Evolutionary conservation across 495 filamentous ascomycete genomes (phyloP).

Genomic region (Hypoxylon fragiforme): DNA sequence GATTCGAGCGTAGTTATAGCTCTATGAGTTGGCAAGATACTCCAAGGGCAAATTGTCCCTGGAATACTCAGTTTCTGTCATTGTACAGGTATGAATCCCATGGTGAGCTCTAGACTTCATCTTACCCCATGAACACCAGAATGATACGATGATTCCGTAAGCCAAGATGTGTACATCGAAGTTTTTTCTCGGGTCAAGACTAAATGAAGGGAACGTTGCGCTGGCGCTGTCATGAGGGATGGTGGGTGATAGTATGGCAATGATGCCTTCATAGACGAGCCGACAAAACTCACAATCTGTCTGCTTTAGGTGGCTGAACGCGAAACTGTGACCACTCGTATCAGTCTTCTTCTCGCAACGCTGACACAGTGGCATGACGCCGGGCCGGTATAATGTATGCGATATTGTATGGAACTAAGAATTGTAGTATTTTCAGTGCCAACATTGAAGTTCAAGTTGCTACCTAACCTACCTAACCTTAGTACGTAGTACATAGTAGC

Average conservation of each 20-base stretch:
- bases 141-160: neutral
- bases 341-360: slow-evolving; percentile 7
- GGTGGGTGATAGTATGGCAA: neutral
- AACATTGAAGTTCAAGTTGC: no score
- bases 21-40: slow-evolving; percentile 5
- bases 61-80: neutral
- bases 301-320: neutral
- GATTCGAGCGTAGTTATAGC: neutral
- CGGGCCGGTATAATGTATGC: neutral
- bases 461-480: no score
- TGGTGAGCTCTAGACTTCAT: neutral
- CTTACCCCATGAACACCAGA: slow-evolving; percentile 3
- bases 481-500: no score
- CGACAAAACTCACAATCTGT: slow-evolving; percentile 4
- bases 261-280: slow-evolving; percentile 1
- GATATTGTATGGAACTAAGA: neutral
- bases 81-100: neutral
- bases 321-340: neutral
- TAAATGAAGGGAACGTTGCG: slow-evolving; percentile 1
- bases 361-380: slow-evolving; percentile 1
- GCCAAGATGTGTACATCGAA: neutral
- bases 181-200: neutral
- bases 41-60: slow-evolving; percentile 1
- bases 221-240: neutral
- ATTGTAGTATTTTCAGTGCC: no score